A percentile compares a stretch with the other conserved stretches of the same genome.
phyloP scores from a whole-genome alignment of 352 stramenopile species.

The Hyaloperonospora brassicae region DNA sequence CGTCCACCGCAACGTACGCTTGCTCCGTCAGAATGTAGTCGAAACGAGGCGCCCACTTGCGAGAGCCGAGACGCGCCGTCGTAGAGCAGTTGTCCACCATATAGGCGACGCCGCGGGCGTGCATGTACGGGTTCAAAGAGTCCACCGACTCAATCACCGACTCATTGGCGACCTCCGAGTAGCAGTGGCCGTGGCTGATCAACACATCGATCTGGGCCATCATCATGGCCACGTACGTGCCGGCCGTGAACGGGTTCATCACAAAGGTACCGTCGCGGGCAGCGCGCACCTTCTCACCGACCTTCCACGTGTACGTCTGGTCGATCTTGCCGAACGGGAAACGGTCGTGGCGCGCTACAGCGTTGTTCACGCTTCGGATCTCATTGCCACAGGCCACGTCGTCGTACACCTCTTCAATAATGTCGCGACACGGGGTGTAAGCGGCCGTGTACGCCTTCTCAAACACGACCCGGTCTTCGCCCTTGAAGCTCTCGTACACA shows the following conservation, averaged over 20 bases:
- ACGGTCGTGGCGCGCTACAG: conserved; percentile 89
- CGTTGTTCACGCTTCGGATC: conserved; percentile 97
- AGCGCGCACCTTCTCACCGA: conserved; percentile 94
- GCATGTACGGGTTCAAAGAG: conserved; percentile 98
- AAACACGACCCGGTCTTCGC: conserved; percentile 90
- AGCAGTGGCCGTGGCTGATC: conserved; percentile 92
- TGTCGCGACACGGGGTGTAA: conserved; percentile 94
- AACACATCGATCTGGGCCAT: conserved; percentile 96
- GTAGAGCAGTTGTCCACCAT: conserved; percentile 99
- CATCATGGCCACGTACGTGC: conserved; percentile 98
- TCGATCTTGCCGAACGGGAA: conserved; percentile 98
- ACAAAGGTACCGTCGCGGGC: conserved; percentile 93
- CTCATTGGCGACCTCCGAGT: conserved; percentile 98
- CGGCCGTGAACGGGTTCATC: conserved; percentile 95
- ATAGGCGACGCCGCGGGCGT: conserved; percentile 95
- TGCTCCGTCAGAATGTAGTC: conserved; percentile 98
- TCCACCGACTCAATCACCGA: conserved; percentile 98
- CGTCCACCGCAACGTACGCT: conserved; percentile 92
- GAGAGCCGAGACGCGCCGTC: conserved; percentile 93
- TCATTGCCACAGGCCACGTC: conserved; percentile 96
- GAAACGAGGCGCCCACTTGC: conserved; percentile 97
- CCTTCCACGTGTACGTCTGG: conserved; percentile 94
- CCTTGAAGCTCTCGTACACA: conserved; percentile 91
- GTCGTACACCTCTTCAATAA: conserved; percentile 98
- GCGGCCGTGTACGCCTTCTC: conserved; percentile 93